Base-by-base conservation (phyloP, 2,329 filamentous ascomycete genomes). In the Waltergamsia citrina region DNA sequence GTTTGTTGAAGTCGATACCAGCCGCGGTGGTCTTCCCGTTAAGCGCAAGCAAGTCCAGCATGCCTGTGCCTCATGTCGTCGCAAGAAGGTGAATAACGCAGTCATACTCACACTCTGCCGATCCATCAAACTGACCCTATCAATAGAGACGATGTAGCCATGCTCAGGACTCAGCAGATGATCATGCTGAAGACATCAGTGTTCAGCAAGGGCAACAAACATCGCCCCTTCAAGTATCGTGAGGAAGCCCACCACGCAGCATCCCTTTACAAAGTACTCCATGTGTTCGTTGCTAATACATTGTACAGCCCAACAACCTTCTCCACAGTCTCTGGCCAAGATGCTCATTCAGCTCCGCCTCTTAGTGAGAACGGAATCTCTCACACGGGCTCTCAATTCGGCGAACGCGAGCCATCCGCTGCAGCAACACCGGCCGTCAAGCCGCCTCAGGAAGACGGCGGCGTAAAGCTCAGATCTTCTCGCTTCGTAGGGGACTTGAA, bases 41-140 rank as follows among this genome's bases (percentile, higher is more conserved):
- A 78, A 78, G 54, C 58, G 73, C 33, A 72, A 72, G 42, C 74
- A 78, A 46, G 70, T 74, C 16, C 63, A 66, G 37, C 71, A 75
- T 20, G 74, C 74, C 5, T 78, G 74, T 41, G 57, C 61, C 0
- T 52, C 57, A 3, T 78, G 74, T 42, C 66, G 73, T 5, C 66
- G 63, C 32, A 67, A 67, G 40, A 76, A 76, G 60, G 68, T 69
- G 33, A 30, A 48, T 28, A 15, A 20, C 28, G 15, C 10, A 14
- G 25, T 18, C 32, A 9, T 32, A 16, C n/a, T n/a, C n/a, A n/a
- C n/a, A n/a, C n/a, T n/a, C n/a, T n/a, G n/a, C n/a, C n/a, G n/a
- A n/a, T n/a, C n/a, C n/a, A n/a, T n/a, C n/a, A n/a, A n/a, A 29
- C 21, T 20, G 24, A 30, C 20, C 26, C 15, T 33, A 10, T 12